phyloP scores from a whole-genome alignment of 2,329 filamentous ascomycete genomes.

The Coniochaeta ligniaria region DNA sequence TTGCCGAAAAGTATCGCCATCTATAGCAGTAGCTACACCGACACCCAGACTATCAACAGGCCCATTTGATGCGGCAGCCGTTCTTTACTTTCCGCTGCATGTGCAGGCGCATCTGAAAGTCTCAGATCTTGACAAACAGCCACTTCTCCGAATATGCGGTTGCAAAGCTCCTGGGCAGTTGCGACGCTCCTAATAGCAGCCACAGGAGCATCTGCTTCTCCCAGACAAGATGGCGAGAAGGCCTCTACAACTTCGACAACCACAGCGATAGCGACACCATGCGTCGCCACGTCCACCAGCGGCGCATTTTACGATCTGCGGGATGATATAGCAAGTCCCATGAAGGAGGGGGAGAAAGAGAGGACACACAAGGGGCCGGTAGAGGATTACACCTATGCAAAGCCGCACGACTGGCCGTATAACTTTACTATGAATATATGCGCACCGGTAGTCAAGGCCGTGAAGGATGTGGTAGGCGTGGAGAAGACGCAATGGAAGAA shows the following conservation, averaged over 20 bases:
- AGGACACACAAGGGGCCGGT: constrained; percentile 35
- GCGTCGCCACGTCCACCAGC: constrained; percentile 48
- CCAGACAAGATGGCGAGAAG: constrained; percentile 19
- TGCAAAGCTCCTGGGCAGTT: constrained; percentile 13
- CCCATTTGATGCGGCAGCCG: not conserved
- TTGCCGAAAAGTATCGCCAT: not conserved
- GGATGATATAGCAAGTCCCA: constrained; percentile 41
- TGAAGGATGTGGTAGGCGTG: constrained; percentile 58
- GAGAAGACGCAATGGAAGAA: constrained; percentile 58
- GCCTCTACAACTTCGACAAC: constrained; percentile 11
- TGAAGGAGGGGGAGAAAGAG: constrained; percentile 34
- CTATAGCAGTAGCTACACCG: not conserved
- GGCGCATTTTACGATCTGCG: constrained; percentile 54
- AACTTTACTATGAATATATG: constrained; percentile 86
- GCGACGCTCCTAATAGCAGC: constrained; percentile 27
- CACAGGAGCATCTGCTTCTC: constrained; percentile 20
- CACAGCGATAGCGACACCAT: constrained; percentile 38
- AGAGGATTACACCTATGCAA: constrained; percentile 50
- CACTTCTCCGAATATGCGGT: constrained; percentile 12
- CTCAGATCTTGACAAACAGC: not conserved
- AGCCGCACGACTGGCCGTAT: constrained; percentile 68
- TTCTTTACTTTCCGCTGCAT: not conserved
- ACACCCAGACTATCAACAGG: not conserved
- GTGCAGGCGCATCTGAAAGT: not conserved
- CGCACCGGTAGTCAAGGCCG: constrained; percentile 61